Base-by-base conservation (phyloP, 139 green algal genomes). In the Pleodorina starrii region DNA sequence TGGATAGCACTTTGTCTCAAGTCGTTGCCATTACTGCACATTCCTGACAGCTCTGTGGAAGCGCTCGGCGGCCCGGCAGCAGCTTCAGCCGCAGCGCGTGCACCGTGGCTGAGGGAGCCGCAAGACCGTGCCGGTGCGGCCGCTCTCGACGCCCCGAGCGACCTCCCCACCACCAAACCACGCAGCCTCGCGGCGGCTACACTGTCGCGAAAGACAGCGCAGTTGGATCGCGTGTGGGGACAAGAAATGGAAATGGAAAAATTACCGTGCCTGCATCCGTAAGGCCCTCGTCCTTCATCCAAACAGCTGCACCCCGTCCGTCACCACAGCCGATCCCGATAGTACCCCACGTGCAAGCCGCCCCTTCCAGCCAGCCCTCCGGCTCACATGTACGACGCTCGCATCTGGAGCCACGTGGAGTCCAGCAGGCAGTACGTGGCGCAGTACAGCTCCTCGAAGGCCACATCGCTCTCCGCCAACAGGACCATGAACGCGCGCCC, bases 391-490 rank as follows among this genome's bases (percentile, higher is more conserved):
- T 88, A 88, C 66, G 82, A 88, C 82, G 82, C 84, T 23, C 69
- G 3, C 84, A 89, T 89, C 51, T 91, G 76, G 72, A 96, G 90
- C 93, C 93, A 96, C 57, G 90, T 80, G 44, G 48, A n/a, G 87
- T 97, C 96, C 60, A 98, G 90, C 50, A 95, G 40, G 43, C 90
- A 78, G 85, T 94, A 96, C 0, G 90, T 90, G 11, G 81, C 42
- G 75, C 90, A 93, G 86, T 95, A 96, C 50, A 97, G 17, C 89
- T 96, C 90, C 78, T 94, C 91, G 91, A 97, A 97, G 0, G 91
- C 89, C 32, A 80, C 79, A 27, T 86, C 44, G 44, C 44, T 68
- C n/a, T 50, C 66, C 12, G 23, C 38, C 83, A 96, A 77, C 32
- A 96, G 87, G 11, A 12, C 29, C 63, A 94, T n/a, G 57, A 96